Base-by-base conservation (phyloP, 257 asterid genomes). In the Craterostigma plantagineum region DNA sequence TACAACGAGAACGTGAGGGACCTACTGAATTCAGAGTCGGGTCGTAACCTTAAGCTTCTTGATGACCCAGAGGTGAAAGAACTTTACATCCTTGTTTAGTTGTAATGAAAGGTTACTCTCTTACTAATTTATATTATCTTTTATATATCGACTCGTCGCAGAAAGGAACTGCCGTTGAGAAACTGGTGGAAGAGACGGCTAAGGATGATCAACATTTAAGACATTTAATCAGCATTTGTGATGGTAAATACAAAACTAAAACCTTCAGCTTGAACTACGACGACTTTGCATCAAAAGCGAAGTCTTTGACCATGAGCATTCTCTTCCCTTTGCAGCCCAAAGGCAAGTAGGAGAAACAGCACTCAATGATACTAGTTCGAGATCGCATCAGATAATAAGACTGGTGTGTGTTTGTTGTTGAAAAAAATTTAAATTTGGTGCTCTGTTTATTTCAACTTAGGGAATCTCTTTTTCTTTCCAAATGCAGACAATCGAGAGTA, bases 311-410 rank as follows among this genome's bases (percentile, higher is more conserved):
- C n/a, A 52, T 37, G 12, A 30, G 4, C 15, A 33, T 18, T 14
- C 11, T 16, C 45, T 14, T 1, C 34, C 45, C 58, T 17, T 34
- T 49, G 66, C 71, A 65, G 72, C 62, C 10, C 64, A 65, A 34
- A 65, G 72, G 55, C 58, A 52, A 53, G 37, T 36, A 18, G 68
- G 62, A 23, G 72, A 65, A 48, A 66, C 73, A 1, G 33, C 47
- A n/a, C 49, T 66, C 35, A 66, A 57, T 34, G 68, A 58, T 50
- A 16, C 14, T 70, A 77, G 91, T 57, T 73, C 91, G 12, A 77
- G 91, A 64, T 77, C 91, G 33, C 91, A 73, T 61, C 80, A 77
- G 64, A 73, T 73, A 52, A 43, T 73, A n/a, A 59, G 80, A 23
- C 46, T 72, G 76, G 81, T 72, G 49, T 39, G 63, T 23, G 30